phyloP scores from a whole-genome alignment of 495 filamentous ascomycete species.

The Cenococcum geophilum region DNA sequence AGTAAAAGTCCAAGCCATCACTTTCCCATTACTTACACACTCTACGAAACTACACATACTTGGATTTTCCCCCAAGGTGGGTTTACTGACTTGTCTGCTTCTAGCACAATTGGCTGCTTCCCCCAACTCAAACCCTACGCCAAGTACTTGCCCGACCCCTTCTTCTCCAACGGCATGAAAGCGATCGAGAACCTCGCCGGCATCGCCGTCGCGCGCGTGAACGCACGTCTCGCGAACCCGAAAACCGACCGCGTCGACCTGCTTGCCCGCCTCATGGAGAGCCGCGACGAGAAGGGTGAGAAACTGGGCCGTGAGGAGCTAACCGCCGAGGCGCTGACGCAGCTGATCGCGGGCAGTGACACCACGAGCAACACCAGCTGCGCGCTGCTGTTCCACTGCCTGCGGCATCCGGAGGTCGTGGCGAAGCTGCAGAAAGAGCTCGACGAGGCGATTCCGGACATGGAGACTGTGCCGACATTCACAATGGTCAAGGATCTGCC shows the following conservation, averaged over 20 bases:
- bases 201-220: constrained; percentile 73
- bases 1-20: constrained; percentile 1
- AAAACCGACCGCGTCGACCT: constrained; percentile 67
- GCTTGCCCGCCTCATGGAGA: constrained; percentile 78
- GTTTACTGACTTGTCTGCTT: not conserved
- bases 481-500: constrained; percentile 66
- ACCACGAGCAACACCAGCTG: constrained; percentile 88
- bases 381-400: constrained; percentile 72
- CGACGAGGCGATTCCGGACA: constrained; percentile 58
- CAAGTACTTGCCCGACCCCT: constrained; percentile 60
- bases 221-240: constrained; percentile 61
- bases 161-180: constrained; percentile 56
- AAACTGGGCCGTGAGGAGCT: constrained; percentile 70
- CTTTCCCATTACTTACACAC: not conserved
- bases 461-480: constrained; percentile 59
- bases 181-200: constrained; percentile 64
- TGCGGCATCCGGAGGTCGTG: constrained; percentile 65
- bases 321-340: constrained; percentile 82
- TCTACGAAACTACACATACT: too few relatives aligned
- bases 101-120: constrained; percentile 52
- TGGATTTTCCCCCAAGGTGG: too few relatives aligned
- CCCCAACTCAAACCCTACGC: constrained; percentile 58
- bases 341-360: constrained; percentile 85
- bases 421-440: constrained; percentile 64
- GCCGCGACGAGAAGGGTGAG: constrained; percentile 70